Conservation (phyloP, 495 filamentous ascomycete genomes). For the Neurospora sp. region DNA sequence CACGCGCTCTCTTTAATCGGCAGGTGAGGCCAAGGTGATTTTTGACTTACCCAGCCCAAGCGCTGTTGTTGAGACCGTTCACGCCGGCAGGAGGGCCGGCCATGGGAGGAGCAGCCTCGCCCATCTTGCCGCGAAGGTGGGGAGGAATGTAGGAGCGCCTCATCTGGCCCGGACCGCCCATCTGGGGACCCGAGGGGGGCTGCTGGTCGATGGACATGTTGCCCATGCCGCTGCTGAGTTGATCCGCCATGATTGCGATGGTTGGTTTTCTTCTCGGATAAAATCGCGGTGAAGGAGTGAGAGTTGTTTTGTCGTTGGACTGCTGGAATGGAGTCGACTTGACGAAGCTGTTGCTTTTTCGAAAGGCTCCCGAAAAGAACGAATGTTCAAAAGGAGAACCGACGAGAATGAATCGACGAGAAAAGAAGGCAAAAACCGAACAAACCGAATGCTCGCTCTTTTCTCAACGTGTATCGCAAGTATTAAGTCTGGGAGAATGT, state of each 20-base stretch:
- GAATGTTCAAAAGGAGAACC: constrained; percentile 24
- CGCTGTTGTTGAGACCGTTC: constrained; percentile 47
- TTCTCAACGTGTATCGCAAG: constrained; percentile 6
- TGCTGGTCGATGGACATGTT: constrained; percentile 54
- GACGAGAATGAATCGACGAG: constrained; percentile 8
- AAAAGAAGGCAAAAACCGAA: constrained; percentile 15
- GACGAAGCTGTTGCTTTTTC: constrained; percentile 5
- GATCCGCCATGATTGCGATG: constrained; percentile 69
- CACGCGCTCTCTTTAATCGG: not conserved
- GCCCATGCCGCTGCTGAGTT: constrained; percentile 87
- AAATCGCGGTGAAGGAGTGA: constrained; percentile 3
- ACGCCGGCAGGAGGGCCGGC: constrained; percentile 23
- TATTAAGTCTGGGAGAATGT: constrained; percentile 24
- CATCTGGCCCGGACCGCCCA: constrained; percentile 29
- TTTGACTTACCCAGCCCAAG: constrained; percentile 51
- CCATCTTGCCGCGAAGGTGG: constrained; percentile 66
- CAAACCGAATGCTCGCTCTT: constrained; percentile 1
- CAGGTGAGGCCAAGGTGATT: not conserved
- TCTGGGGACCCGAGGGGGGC: constrained; percentile 55
- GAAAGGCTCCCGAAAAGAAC: constrained; percentile 32
- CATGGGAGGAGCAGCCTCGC: constrained; percentile 24
- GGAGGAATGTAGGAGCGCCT: constrained; percentile 88
- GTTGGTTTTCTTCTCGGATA: constrained; percentile 2
- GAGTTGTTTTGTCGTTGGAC: constrained; percentile 7
- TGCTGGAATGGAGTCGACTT: not conserved